A percentile compares a stretch with the other conserved stretches of the same genome.
These are phyloP conservation scores for Globisporangium apiculatum DNA, from an alignment of 352 stramenopile genomes.

Conservation along the genomic window DNA sequence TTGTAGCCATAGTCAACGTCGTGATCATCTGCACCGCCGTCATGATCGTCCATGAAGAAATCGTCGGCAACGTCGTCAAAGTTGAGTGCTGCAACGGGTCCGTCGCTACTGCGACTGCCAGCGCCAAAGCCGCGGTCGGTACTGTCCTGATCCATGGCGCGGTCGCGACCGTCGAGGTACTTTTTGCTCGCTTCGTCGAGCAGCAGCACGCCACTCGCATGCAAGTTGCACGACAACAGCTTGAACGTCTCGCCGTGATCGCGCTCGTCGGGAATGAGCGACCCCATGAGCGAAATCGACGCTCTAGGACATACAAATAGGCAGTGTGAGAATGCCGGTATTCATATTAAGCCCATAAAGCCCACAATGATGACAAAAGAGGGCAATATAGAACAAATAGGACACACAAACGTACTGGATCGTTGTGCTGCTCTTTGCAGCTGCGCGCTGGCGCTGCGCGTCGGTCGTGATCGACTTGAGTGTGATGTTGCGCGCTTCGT, in stretches of 20 bases:
- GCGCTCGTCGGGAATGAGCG: conserved; percentile 62
- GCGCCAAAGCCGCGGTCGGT: conserved; percentile 1
- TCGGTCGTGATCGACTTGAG: conserved; percentile 22
- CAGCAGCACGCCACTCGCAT: conserved; percentile 61
- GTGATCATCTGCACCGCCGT: conserved; percentile 17
- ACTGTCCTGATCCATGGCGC: conserved; percentile 9
- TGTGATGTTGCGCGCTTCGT: conserved; percentile 58
- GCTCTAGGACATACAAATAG: conserved; percentile 20
- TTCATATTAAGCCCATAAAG: no score
- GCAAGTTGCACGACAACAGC: conserved; percentile 71
- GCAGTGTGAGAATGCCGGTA: no score
- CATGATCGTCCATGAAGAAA: conserved; percentile 25
- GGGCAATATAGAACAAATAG: not conserved
- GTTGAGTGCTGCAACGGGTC: conserved; percentile 24
- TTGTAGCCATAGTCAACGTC: conserved; percentile 13
- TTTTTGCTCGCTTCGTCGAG: conserved; percentile 77
- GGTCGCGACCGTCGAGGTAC: conserved; percentile 31
- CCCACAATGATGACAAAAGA: no score
- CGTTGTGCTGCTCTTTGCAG: conserved; percentile 53
- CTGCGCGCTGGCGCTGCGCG: conserved; percentile 10
- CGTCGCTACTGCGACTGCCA: conserved; percentile 1
- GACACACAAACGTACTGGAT: conserved; percentile 30
- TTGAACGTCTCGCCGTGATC: conserved; percentile 84
- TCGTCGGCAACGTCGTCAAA: conserved; percentile 30
- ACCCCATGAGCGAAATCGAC: conserved; percentile 76